A percentile compares a stretch with the other conserved stretches of the same genome.
phyloP scores from a whole-genome alignment of 164 flowering plant species.

The Sedum album region DNA sequence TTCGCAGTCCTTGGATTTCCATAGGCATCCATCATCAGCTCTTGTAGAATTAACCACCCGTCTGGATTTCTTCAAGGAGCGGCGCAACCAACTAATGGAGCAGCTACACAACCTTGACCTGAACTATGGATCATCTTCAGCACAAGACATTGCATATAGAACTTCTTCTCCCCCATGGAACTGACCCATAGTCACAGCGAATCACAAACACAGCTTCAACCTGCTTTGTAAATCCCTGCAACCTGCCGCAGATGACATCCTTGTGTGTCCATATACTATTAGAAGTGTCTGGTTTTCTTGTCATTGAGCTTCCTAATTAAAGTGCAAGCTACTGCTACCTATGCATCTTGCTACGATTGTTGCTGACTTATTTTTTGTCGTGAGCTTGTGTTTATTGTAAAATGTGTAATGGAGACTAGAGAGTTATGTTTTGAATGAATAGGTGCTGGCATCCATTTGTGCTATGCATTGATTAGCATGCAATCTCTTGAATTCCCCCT shows the following conservation, averaged over 20 bases:
- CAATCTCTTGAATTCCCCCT: too few species aligned
- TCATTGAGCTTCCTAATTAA: not conserved
- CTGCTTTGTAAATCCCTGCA: not conserved
- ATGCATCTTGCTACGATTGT: not conserved
- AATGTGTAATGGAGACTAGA: not conserved
- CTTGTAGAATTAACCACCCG: slow-evolving; percentile 87
- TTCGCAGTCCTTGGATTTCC: slow-evolving; percentile 44
- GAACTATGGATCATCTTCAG: slow-evolving; percentile 51
- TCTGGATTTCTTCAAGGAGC: slow-evolving; percentile 94
- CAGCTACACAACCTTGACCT: slow-evolving; percentile 89
- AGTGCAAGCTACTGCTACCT: not conserved
- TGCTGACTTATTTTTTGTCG: not conserved
- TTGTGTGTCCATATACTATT: not conserved
- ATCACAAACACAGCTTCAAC: not conserved
- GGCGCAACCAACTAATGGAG: slow-evolving; percentile 94
- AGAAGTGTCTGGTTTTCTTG: not conserved
- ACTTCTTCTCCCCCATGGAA: slow-evolving; percentile 79
- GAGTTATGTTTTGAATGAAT: not conserved
- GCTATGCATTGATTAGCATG: too few species aligned
- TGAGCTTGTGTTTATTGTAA: not conserved
- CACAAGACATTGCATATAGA: slow-evolving; percentile 62
- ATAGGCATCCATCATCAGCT: slow-evolving; percentile 62
- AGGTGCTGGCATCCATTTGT: too few species aligned
- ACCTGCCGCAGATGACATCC: not conserved
- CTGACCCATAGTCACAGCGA: slow-evolving; percentile 12